Conservation (phyloP, 768 basidiomycete species). For the Crassisporium funariophilum region DNA sequence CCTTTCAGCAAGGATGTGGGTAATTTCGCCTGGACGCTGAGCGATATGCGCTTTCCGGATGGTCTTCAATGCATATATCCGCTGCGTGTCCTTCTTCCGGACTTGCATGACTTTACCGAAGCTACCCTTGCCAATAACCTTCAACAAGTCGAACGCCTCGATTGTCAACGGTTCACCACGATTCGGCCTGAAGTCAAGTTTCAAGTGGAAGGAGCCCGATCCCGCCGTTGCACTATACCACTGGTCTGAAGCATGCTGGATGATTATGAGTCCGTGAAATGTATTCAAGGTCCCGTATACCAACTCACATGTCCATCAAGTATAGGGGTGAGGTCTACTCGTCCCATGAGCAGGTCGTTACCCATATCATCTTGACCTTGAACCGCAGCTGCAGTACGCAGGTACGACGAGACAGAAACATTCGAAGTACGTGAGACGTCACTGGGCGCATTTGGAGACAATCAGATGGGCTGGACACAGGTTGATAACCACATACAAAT, state of each 20-base stretch:
- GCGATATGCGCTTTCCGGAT: constrained; percentile 99
- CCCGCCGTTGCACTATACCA: constrained; percentile 87
- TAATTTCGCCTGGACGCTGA: constrained; percentile 94
- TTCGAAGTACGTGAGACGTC: constrained; percentile 95
- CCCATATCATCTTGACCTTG: constrained; percentile 93
- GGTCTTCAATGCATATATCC: constrained; percentile 97
- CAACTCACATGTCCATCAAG: constrained; percentile 72
- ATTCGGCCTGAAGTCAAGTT: constrained; percentile 90
- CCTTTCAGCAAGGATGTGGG: constrained; percentile 95
- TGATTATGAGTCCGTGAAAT: constrained; percentile 13
- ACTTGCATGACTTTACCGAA: constrained; percentile 99
- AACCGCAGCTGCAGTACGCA: constrained; percentile 75
- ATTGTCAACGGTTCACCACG: constrained; percentile 88
- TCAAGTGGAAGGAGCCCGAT: constrained; percentile 91
- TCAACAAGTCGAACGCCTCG: constrained; percentile 94
- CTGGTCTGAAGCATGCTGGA: constrained; percentile 82
- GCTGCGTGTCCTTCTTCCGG: constrained; percentile 96
- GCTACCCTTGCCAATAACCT: constrained; percentile 96
- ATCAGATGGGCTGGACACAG: constrained; percentile 1
- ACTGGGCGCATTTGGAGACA: constrained; percentile 40
- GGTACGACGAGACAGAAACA: constrained; percentile 88
- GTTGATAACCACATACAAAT: constrained; percentile 68
- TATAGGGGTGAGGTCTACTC: constrained; percentile 84
- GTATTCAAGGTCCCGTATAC: constrained; percentile 3
- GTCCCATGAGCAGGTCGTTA: constrained; percentile 93